Evolutionary conservation across 2,329 filamentous ascomycete genomes (phyloP).

Genomic region (Calonectria pauciramosa): DNA sequence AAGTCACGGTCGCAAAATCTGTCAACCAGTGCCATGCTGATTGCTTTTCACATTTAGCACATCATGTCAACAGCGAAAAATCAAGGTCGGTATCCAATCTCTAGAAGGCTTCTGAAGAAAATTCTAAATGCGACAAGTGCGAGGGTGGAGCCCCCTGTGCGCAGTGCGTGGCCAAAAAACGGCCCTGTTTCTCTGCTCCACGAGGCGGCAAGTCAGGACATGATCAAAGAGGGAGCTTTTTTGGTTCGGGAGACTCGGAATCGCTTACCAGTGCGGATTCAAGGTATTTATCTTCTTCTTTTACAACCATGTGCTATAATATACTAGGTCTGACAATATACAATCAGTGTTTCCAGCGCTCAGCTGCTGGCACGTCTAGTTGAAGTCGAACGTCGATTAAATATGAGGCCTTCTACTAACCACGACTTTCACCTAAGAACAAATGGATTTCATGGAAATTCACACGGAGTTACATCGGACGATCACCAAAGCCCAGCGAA

Average conservation of each 20-base stretch:
- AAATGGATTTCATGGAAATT: not conserved
- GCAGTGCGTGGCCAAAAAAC: constrained; percentile 31
- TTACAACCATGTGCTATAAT: too few relatives aligned
- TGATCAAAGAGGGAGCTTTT: not conserved
- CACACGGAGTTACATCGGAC: not conserved
- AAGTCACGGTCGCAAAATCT: not conserved
- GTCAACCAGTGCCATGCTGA: not conserved
- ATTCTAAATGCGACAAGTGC: constrained; percentile 17
- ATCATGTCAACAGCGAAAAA: constrained; percentile 37
- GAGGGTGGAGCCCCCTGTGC: constrained; percentile 35
- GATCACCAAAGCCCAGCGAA: constrained; percentile 22
- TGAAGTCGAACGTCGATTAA: constrained; percentile 11
- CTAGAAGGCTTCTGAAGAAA: too few relatives aligned
- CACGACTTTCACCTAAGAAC: not conserved
- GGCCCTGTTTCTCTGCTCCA: constrained; percentile 24
- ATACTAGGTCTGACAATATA: not conserved
- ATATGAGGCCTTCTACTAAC: not conserved
- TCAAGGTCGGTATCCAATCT: constrained; percentile 26
- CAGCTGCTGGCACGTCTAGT: not conserved
- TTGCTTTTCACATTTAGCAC: constrained; percentile 8
- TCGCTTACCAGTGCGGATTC: not conserved
- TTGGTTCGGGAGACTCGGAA: not conserved
- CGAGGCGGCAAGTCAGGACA: constrained; percentile 17
- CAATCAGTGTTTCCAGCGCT: not conserved
- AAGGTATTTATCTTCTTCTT: not conserved